Base-by-base conservation (phyloP, 306 rosid genomes). In the Medicago truncatula region DNA sequence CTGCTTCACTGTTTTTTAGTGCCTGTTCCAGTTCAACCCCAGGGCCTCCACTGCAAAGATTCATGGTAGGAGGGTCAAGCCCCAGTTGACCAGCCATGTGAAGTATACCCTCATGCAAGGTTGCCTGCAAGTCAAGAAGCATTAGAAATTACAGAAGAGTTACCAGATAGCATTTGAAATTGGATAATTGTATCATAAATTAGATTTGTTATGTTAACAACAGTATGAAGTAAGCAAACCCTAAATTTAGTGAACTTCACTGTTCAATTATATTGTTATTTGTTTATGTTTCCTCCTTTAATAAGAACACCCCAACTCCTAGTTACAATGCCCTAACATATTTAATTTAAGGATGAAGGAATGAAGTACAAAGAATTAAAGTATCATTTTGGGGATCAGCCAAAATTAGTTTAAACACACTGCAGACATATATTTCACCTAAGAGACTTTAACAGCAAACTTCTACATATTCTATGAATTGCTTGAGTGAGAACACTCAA, bases 51-150 rank as follows among this genome's bases (percentile, higher is more conserved):
- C 79, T 64, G 77, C 92, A 89, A 58, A 95, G 86, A 61, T 81
- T 85, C 98, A 92, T 95, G 53, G 93, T 95, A 18, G 98, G 89
- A 75, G 98, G 97, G 60, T 95, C 84, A 31, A 95, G 96, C 86
- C 97, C 98, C 76, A 95, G 78, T 59, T 95, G 98, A 76, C 97
- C 98, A 80, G 98, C 98, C 98, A 95, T 92, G 87, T 90, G 83
- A 85, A 95, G 98, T 84, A 95, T 78, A 82, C 89, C 86, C 84
- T 81, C 83, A 78, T 95, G 92, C 86, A 89, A 85, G 78, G 97
- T 95, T 69, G 98, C 97, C 97, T 95, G 87, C 58, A 80, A 81
- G 38, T 34, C 79, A 18, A 57, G 13, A 57, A 49, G 67, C 69
- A 59, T 72, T 21, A 13, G 49, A 56, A 67, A 74, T n/a, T 74